Evolutionary conservation across 208 protist species (phyloP).

Genomic region (Crithidia bombi): DNA sequence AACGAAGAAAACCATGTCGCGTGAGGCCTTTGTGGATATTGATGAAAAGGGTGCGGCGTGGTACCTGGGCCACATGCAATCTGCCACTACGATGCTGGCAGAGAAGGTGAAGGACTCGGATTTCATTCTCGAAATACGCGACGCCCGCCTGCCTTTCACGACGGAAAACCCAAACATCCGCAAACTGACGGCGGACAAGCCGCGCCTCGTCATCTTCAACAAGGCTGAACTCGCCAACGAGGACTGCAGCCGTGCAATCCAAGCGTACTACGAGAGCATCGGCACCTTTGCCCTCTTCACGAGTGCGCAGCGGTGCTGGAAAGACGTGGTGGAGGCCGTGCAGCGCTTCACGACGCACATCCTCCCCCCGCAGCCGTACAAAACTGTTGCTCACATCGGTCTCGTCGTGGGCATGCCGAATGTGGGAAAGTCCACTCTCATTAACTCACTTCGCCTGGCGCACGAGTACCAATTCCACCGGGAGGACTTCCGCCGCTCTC

Average conservation of each 20-base stretch:
- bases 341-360: conserved; percentile 83
- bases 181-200: conserved; percentile 54
- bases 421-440: conserved; percentile 95
- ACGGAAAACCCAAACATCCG: conserved; percentile 87
- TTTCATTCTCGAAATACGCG: conserved; percentile 93
- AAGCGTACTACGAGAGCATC: conserved; percentile 77
- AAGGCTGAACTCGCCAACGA: conserved; percentile 93
- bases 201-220: conserved; percentile 91
- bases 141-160: conserved; percentile 90
- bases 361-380: conserved; percentile 62
- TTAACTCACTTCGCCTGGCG: conserved; percentile 91
- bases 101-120: conserved; percentile 86
- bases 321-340: conserved; percentile 79
- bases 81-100: conserved; percentile 52
- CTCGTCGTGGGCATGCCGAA: conserved; percentile 95
- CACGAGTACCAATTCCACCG: conserved; percentile 92
- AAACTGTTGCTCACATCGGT: conserved; percentile 77
- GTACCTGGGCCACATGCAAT: conserved; percentile 91
- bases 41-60: conserved; percentile 86
- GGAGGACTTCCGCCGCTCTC: conserved; percentile 80
- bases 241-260: conserved; percentile 79
- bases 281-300: conserved; percentile 86
- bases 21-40: conserved; percentile 90
- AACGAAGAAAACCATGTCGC: conserved; percentile 57
- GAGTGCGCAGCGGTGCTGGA: conserved; percentile 75